Base-by-base conservation (phyloP, 106 monocot genomes). In the Dactylorhiza incarnata region DNA sequence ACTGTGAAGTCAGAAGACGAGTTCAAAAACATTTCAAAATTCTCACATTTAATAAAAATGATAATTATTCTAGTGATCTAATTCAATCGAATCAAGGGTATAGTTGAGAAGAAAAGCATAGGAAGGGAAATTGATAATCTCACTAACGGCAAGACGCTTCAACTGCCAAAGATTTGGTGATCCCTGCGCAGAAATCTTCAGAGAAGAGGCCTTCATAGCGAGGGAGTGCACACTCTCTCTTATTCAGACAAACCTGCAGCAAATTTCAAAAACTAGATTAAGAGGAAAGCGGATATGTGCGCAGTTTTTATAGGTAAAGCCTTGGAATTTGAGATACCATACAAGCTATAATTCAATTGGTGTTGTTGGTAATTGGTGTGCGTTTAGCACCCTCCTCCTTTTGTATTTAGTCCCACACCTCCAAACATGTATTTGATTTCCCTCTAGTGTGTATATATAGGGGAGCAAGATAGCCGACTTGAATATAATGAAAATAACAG, bases 201-300 rank as follows among this genome's bases (percentile, higher is more conserved):
- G 62, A 66, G 66, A 95, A 95, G 69, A 45, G 53, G 13, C 83
- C 79, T 65, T 86, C 73, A 45, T 86, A 86, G 49, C 90, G 71
- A 16, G 86, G 45, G 50, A 92, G 15, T 48, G 11, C 22, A 54
- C 95, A 95, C 20, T 73, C 61, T 49, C 53, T 87, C 20, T 78
- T 85, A 43, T 83, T 79, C 50, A 92, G 73, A 83, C 95, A 95
- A 11, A 74, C 90, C 95, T 95, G 87, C 50, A 25, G 69, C 55
- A 78, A 37, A 37, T 16, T 73, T 70, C 29, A 74, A 62, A 56
- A 23, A 52, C 55, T 9, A 29, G 19, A 65, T 12, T 61, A 65
- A 29, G 26, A 25, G 65, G 9, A 65, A 65, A 11, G 10, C 29
- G 26, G 12, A 10, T 20, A 26, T 65, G 58, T 59, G 22, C 6